Evolutionary conservation across 345 rosid genomes (phyloP), one percentile per base, ranked within the genome.

Genomic region (Heritiera fomes): DNA sequence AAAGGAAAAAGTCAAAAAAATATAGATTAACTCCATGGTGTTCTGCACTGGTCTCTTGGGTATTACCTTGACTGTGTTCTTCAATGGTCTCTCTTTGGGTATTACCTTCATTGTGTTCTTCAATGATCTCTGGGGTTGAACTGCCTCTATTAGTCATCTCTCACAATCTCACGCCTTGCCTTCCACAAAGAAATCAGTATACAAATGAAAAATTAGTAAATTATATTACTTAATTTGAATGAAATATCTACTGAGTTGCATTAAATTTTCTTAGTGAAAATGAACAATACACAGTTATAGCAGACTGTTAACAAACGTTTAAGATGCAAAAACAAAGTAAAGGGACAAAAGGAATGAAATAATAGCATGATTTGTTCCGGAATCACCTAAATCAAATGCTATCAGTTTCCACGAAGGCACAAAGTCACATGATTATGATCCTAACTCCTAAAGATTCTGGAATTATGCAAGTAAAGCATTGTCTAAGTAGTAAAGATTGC

Each of bases 141-240:
- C 46, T 17, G 61, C 61, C 61, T 8, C 20, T 32, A 52, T 52
- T 32, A 34, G 62, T 71, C 75, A 71, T 71, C 46, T 71, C 28
- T 50, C 43, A 71, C 47, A 41, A 49, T 66, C 71, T 66, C 28
- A 41, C 7, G 28, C 28, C 28, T 23, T 23, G 28, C 28, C 28
- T 23, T 23, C 28, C 28, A 23, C 28, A 23, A 23, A 23, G 28
- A 23, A 67, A 67, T 45, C 4, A n/a, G 32, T 2, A 68, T 3
- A 43, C 5, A 67, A 38, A 38, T 8, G 59, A 40, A 9, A 18
- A 66, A 8, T 65, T 7, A 17, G 67, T 62, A 62, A 9, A 41
- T 62, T 30, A 63, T 0, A 14, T 32, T 56, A 62, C 18, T 6
- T 30, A 4, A 30, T 30, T 11, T 62, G 41, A 30, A 30, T 12